These are phyloP conservation scores for Mycena indigotica DNA, from an alignment of 768 basidiomycete species.

Conservation along the genomic window DNA sequence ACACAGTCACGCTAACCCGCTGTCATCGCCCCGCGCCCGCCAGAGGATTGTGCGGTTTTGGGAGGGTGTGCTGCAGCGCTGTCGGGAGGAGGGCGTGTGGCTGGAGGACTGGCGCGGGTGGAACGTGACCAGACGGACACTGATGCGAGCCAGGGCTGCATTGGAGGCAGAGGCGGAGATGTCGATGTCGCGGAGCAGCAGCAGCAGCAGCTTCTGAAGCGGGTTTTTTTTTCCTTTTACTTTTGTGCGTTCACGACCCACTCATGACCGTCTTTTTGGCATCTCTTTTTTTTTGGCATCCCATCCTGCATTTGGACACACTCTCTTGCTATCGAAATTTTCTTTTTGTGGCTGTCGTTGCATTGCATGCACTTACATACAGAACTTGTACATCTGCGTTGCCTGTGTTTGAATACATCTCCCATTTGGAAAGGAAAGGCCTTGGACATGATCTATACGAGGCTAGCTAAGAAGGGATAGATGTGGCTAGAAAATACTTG, in stretches of 20 bases:
- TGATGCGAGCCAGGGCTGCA: slow-evolving; percentile 27
- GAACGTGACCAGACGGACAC: slow-evolving; percentile 52
- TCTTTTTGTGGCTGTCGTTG: background rate
- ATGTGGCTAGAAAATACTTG: too few species aligned
- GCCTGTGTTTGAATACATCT: too few species aligned
- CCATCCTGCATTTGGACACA: background rate
- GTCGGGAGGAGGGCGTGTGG: slow-evolving; percentile 58
- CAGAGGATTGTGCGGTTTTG: slow-evolving; percentile 41
- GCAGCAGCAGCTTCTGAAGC: background rate
- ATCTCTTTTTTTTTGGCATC: background rate
- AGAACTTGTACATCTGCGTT: too few species aligned
- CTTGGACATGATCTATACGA: too few species aligned
- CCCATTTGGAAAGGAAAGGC: too few species aligned
- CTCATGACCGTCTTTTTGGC: background rate
- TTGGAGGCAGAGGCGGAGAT: slow-evolving; percentile 1
- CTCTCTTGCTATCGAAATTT: background rate
- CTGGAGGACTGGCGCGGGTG: slow-evolving; percentile 66
- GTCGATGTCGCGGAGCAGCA: background rate
- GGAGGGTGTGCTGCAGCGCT: slow-evolving; percentile 50
- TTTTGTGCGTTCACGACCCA: background rate
- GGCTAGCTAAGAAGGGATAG: too few species aligned
- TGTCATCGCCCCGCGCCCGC: slow-evolving; percentile 12
- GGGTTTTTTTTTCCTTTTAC: background rate
- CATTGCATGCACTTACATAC: background rate
- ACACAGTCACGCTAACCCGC: slow-evolving; percentile 12